Percentiles rank a stretch among this genome's conserved stretches.
Conservation (phyloP, 352 stramenopile genomes). For the Sclerospora graminicola region DNA sequence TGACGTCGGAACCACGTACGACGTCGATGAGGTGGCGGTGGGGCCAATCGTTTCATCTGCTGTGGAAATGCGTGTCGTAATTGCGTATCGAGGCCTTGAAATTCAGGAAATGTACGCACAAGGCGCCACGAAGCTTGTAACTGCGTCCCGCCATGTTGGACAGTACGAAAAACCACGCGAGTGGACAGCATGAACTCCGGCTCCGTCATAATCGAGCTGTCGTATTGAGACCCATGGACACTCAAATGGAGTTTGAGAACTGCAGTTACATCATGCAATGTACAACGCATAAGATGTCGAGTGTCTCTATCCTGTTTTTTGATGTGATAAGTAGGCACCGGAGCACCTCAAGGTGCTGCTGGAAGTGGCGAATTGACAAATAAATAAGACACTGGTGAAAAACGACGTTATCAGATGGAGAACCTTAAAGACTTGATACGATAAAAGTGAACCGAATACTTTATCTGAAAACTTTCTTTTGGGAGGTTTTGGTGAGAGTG, state of each 20-base stretch:
- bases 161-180: slow-evolving; percentile 52
- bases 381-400: slow-evolving; percentile 1
- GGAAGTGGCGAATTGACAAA: neutral
- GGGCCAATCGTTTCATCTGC: slow-evolving; percentile 44
- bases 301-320: neutral
- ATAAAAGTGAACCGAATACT: neutral
- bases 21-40: slow-evolving; percentile 38
- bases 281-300: slow-evolving; percentile 13
- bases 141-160: slow-evolving; percentile 36
- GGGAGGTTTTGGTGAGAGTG: too few relatives aligned
- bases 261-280: slow-evolving; percentile 50
- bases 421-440: neutral
- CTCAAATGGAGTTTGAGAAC: slow-evolving; percentile 46
- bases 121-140: slow-evolving; percentile 51
- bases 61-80: slow-evolving; percentile 48
- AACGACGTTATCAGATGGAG: slow-evolving; percentile 13
- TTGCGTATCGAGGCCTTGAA: slow-evolving; percentile 61
- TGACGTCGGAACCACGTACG: slow-evolving; percentile 55
- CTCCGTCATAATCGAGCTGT: slow-evolving; percentile 67
- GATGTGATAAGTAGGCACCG: neutral
- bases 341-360: too few relatives aligned
- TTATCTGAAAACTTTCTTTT: too few relatives aligned
- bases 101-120: slow-evolving; percentile 66
- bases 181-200: slow-evolving; percentile 64
- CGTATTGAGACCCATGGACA: slow-evolving; percentile 59